Evolutionary conservation across 805 yeast species (phyloP).

Genomic region (Suhomyces pyralidae): DNA sequence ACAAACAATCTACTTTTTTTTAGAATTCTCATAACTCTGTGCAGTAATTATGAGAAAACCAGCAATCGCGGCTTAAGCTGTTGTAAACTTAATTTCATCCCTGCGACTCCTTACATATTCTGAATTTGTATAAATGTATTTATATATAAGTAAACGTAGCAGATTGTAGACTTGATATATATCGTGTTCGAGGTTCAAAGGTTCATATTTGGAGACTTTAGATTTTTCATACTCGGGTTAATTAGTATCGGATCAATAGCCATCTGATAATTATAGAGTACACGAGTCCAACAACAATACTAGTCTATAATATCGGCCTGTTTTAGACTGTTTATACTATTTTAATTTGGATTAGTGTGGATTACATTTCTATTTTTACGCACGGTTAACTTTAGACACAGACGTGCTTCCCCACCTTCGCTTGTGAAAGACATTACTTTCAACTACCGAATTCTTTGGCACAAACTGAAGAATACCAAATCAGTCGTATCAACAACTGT

Average conservation of each 20-base stretch:
- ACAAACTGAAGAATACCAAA: background rate
- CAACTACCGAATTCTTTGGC: background rate
- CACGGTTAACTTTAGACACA: background rate
- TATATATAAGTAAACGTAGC: background rate
- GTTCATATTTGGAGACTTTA: background rate
- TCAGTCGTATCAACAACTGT: background rate
- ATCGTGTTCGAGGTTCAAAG: background rate
- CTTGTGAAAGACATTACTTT: background rate
- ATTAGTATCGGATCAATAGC: background rate
- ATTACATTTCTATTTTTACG: background rate
- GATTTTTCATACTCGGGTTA: background rate
- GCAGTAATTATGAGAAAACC: background rate
- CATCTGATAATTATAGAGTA: background rate
- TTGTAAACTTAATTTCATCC: background rate
- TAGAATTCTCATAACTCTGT: background rate
- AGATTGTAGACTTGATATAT: background rate
- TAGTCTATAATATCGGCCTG: no score
- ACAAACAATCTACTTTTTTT: background rate
- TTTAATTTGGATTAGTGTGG: background rate
- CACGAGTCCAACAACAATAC: background rate
- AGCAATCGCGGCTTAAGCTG: background rate
- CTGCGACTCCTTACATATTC: conserved; percentile 2
- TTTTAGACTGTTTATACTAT: background rate
- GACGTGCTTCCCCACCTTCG: background rate
- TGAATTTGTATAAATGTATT: background rate